Evolutionary conservation across 2,329 filamentous ascomycete species (phyloP).

Genomic region (Ilyonectria destructans): DNA sequence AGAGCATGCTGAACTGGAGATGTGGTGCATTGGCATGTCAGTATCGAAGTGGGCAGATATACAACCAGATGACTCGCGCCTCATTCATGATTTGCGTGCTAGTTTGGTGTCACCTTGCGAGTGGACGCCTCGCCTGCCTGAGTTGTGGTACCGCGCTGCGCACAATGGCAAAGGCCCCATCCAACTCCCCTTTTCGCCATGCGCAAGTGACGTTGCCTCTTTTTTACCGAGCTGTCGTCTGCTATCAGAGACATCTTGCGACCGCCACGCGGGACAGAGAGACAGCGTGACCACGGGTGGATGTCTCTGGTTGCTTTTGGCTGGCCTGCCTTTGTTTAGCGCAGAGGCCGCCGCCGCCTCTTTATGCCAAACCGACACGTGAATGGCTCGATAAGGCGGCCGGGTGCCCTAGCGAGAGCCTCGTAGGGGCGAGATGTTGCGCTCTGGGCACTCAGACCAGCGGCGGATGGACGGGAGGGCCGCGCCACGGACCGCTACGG

Average conservation of each 20-base stretch:
- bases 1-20: conserved; percentile 7
- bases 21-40: conserved; percentile 8
- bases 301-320: background rate
- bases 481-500: conserved; percentile 46
- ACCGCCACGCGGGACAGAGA: conserved; percentile 13
- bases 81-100: conserved; percentile 5
- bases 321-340: conserved; percentile 4
- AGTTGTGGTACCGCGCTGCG: background rate
- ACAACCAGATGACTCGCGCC: conserved; percentile 21
- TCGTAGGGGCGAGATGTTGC: background rate
- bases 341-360: conserved; percentile 13
- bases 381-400: conserved; percentile 7
- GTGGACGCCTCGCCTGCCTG: background rate
- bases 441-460: conserved; percentile 2
- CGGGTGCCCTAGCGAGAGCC: conserved; percentile 2
- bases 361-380: background rate
- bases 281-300: conserved; percentile 28
- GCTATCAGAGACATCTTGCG: conserved; percentile 21
- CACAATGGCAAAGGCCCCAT: conserved; percentile 1
- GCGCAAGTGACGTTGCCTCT: conserved; percentile 18
- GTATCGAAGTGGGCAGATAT: conserved; percentile 22
- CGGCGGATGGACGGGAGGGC: conserved; percentile 36
- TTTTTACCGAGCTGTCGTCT: conserved; percentile 1
- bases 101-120: background rate
- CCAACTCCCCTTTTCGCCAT: conserved; percentile 20